These are phyloP conservation scores for Bimuria novae-zelandiae DNA, from an alignment of 2,329 filamentous ascomycete genomes.

Conservation along the genomic window DNA sequence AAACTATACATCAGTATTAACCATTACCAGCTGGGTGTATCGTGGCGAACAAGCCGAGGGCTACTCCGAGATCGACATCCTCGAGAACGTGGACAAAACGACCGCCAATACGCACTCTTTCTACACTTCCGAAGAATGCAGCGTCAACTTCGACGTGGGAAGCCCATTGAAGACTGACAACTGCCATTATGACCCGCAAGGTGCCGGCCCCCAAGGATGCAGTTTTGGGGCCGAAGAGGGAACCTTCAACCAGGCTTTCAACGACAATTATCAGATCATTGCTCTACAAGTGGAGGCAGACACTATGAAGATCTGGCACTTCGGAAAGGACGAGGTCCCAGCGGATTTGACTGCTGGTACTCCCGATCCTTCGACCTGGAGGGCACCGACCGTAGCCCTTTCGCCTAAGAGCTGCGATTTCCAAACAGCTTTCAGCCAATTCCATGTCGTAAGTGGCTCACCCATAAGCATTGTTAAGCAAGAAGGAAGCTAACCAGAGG, in stretches of 20 bases:
- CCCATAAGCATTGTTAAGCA: not conserved
- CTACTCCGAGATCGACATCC: constrained; percentile 5
- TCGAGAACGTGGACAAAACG: constrained; percentile 2
- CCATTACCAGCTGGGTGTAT: not conserved
- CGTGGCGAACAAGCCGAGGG: constrained; percentile 1
- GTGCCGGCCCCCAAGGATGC: not conserved
- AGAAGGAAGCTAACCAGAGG: not conserved
- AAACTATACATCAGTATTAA: not conserved
- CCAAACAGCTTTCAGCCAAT: constrained; percentile 2
- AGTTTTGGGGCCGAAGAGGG: constrained; percentile 2
- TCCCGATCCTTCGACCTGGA: constrained; percentile 1
- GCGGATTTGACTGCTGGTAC: not conserved
- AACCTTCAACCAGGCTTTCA: constrained; percentile 3
- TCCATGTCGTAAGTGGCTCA: not conserved
- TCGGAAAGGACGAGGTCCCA: not conserved
- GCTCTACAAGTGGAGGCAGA: constrained; percentile 1
- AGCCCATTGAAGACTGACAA: constrained; percentile 1
- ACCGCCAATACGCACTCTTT: constrained; percentile 2
- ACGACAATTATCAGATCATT: constrained; percentile 3
- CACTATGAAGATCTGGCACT: constrained; percentile 2
- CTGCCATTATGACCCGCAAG: constrained; percentile 1
- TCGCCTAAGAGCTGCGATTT: constrained; percentile 8
- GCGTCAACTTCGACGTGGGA: constrained; percentile 1
- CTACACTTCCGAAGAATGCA: constrained; percentile 2
- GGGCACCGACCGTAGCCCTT: not conserved